phyloP scores from a whole-genome alignment of 83 land plant genomes.

The Diphasiastrum complanatum region DNA sequence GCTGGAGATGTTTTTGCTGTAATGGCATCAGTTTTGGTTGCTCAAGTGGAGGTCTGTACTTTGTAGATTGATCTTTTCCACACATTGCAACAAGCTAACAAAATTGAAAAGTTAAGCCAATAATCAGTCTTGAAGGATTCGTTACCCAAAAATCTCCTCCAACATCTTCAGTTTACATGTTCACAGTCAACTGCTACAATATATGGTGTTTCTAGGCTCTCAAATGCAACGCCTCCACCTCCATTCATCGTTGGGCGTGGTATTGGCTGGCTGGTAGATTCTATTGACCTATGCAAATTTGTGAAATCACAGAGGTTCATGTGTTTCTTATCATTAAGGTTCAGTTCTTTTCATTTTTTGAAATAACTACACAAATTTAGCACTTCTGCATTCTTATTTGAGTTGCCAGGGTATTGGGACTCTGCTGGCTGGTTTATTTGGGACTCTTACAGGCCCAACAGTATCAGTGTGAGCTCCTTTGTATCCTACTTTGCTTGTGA shows the following conservation, averaged over 20 bases:
- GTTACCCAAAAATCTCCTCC: not conserved
- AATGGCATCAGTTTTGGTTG: conserved; percentile 69
- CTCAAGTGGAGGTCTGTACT: conserved; percentile 63
- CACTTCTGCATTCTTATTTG: conserved; percentile 37
- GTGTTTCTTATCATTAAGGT: no score
- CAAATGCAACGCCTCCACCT: conserved; percentile 77
- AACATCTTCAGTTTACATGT: not conserved
- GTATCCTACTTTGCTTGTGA: not conserved
- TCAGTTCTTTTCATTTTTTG: not conserved
- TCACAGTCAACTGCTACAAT: conserved; percentile 70
- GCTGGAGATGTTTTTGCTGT: conserved; percentile 72
- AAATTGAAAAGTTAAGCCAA: not conserved
- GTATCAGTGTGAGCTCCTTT: conserved; percentile 74
- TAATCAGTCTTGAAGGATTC: not conserved
- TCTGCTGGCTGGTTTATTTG: conserved; percentile 82
- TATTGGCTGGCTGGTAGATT: conserved; percentile 77
- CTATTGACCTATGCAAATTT: not conserved
- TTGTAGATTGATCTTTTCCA: not conserved
- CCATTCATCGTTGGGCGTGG: conserved; percentile 75
- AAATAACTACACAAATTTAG: not conserved
- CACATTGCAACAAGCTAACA: not conserved
- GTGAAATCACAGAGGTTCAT: no score
- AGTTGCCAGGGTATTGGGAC: conserved; percentile 68
- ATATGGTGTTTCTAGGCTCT: conserved; percentile 62
- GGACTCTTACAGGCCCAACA: conserved; percentile 74